Base-by-base conservation (phyloP, 495 filamentous ascomycete genomes). In the Xanthoparmelia taractica region DNA sequence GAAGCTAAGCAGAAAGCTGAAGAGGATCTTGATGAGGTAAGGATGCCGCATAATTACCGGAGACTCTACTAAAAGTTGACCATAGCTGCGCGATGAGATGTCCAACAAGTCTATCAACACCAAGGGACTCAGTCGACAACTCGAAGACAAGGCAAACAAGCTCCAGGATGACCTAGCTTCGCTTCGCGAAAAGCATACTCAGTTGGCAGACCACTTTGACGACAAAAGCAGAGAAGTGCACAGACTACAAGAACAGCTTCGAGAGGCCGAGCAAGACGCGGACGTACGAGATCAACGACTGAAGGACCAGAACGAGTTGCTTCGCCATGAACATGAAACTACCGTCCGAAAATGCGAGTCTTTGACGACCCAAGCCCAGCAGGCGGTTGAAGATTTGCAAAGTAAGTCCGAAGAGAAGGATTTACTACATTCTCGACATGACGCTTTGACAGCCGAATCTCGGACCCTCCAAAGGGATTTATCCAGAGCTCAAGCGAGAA, bases 31-130 rank as follows among this genome's bases (percentile, higher is more conserved):
- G 74, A 76, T 50, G 77, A 67, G 57, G 65, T 67, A 64, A n/a
- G 20, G 6, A 33, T 33, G 50, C 47, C 47, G 11, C 23, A n/a
- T 29, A 12, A 23, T 12, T 23, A n/a, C 11, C 18, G 20, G 15
- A 40, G 12, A 15, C 47, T 13, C 58, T 11, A 38, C 58, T 67
- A 48, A 66, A n/a, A 23, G 23, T 20, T 37, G 29, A 18, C 12
- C 23, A 59, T 65, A 91, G 71, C 73, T 94, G 25, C 86, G 86
- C 57, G 86, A 89, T 54, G 88, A 93, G 66, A 84, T 91, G 79
- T 79, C 86, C 11, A 86, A 91, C 71, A 92, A 90, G 70, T 91
- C 87, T 0, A 80, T 92, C 60, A 85, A 82, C 29, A 87, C 87
- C 34, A 92, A 87, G 70, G 87, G 86, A n/a, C 77, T 90, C 18